These are phyloP conservation scores for Leccinum variicolor DNA, from an alignment of 768 basidiomycete genomes.

Conservation along the genomic window DNA sequence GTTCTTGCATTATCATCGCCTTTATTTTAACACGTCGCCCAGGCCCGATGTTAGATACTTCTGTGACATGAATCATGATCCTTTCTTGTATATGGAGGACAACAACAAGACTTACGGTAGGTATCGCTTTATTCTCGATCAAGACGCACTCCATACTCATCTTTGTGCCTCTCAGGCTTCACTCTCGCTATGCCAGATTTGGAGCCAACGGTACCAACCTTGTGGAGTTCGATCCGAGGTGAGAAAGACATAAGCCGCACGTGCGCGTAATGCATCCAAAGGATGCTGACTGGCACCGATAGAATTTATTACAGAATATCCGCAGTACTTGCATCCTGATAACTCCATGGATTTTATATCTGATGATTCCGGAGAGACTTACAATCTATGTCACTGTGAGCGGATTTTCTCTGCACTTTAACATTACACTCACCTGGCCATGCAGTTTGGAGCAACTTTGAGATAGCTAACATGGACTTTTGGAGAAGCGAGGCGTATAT, in stretches of 20 bases:
- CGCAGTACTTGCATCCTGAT: slow-evolving; percentile 50
- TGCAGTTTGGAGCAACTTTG: slow-evolving; percentile 91
- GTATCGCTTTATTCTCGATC: background rate
- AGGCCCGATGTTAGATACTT: slow-evolving; percentile 52
- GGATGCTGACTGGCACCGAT: slow-evolving; percentile 35
- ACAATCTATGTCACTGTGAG: slow-evolving; percentile 66
- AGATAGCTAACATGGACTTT: slow-evolving; percentile 81
- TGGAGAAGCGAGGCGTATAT: slow-evolving; percentile 82
- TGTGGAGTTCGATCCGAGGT: slow-evolving; percentile 62
- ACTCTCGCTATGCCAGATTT: slow-evolving; percentile 66
- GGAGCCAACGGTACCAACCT: slow-evolving; percentile 56
- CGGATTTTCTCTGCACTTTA: background rate
- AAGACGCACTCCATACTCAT: background rate
- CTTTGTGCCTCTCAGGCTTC: slow-evolving; percentile 39
- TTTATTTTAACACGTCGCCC: background rate
- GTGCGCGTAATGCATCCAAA: slow-evolving; percentile 24
- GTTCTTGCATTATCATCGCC: background rate
- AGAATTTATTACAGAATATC: slow-evolving; percentile 56
- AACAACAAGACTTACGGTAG: slow-evolving; percentile 49
- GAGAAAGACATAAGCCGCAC: slow-evolving; percentile 23
- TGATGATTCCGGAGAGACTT: slow-evolving; percentile 59
- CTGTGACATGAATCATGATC: slow-evolving; percentile 50
- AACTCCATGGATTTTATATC: slow-evolving; percentile 67
- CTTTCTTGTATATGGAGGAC: slow-evolving; percentile 56
- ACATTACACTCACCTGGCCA: background rate